Evolutionary conservation across 1,139 yeast species (phyloP), one percentile per base, ranked within the genome.

Genomic region (Protomyces inouyei): DNA sequence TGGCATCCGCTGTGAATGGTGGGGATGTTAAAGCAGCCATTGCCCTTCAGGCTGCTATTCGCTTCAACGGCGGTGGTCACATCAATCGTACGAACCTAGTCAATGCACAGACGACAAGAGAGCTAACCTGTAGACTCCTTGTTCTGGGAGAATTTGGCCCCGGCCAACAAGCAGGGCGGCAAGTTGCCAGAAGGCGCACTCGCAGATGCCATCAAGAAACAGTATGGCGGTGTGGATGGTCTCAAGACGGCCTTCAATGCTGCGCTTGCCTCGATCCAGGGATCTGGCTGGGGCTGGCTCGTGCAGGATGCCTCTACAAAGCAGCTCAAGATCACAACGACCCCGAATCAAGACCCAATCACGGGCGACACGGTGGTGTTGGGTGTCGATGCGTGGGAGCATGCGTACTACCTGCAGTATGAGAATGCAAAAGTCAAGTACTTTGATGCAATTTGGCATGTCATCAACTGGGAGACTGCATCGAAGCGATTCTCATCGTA

Each of bases 381-480:
- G 76, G 98, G 97, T 64, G 89, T 92, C 76, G 98, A 92, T 74
- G 97, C 98, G 38, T 92, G 98, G 98, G 98, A 92, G 78, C 98
- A 92, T 75, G 97, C 98, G 64, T 92, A 91, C 82, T 92, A 92
- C 83, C 82, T 92, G 78, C 97, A 92, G 78, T 92, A 92, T 82
- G 88, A 89, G 79, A 92, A 92, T 79, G 93, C 87, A 76, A 92
- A 92, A 83, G 96, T 79, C 59, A 97, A 92, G 76, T 92, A 92
- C 80, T 92, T 92, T 84, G 87, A 90, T 79, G 95, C 96, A 68
- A 88, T 92, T 77, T 92, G 98, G 98, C 87, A 89, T 74, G 97
- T 92, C 61, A 85, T 92, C 78, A 91, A 90, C 85, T 92, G 98
- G 98, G 83, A 86, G 77, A 96, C 88, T 77, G 98, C 97, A 68